phyloP scores from a whole-genome alignment of 371 early-diverging fungal species.

The Mucor mucedo region DNA sequence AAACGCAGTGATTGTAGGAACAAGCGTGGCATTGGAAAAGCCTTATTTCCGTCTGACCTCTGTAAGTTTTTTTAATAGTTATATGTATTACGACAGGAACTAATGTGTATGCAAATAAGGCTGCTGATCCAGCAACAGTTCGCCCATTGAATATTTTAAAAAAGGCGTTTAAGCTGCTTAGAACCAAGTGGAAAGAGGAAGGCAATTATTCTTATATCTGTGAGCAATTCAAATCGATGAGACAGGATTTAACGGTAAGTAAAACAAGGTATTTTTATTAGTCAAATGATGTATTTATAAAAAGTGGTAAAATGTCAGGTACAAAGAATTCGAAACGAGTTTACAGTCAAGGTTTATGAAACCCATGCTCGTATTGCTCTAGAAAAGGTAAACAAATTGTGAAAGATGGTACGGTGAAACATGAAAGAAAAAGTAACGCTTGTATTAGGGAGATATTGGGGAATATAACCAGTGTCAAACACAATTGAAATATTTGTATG shows the following conservation, averaged over 20 bases:
- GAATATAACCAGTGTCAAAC: slow-evolving; percentile 98
- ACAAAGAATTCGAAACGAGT: slow-evolving; percentile 90
- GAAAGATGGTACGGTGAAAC: neutral
- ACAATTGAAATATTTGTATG: slow-evolving; percentile 89
- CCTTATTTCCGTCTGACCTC: slow-evolving; percentile 87
- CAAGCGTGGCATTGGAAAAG: slow-evolving; percentile 81
- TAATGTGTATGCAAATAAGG: slow-evolving; percentile 42
- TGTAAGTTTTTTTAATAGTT: slow-evolving; percentile 37
- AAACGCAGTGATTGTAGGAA: slow-evolving; percentile 80
- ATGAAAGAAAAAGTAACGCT: neutral
- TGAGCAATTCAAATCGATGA: slow-evolving; percentile 69
- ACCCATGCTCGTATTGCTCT: slow-evolving; percentile 93
- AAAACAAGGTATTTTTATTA: neutral
- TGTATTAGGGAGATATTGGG: slow-evolving; percentile 82
- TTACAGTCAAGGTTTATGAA: slow-evolving; percentile 94
- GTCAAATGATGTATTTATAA: neutral
- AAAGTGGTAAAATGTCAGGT: slow-evolving; percentile 51
- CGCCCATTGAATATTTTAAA: slow-evolving; percentile 82
- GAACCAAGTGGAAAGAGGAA: slow-evolving; percentile 78
- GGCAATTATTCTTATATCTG: slow-evolving; percentile 90
- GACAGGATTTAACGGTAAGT: slow-evolving; percentile 92
- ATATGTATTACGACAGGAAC: no score
- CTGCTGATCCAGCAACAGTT: slow-evolving; percentile 89
- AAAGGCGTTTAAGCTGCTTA: slow-evolving; percentile 76
- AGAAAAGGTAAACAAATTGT: slow-evolving; percentile 69